These are phyloP conservation scores for Grosmannia clavigera DNA, from an alignment of 2,329 filamentous ascomycete genomes.

Conservation along the genomic window DNA sequence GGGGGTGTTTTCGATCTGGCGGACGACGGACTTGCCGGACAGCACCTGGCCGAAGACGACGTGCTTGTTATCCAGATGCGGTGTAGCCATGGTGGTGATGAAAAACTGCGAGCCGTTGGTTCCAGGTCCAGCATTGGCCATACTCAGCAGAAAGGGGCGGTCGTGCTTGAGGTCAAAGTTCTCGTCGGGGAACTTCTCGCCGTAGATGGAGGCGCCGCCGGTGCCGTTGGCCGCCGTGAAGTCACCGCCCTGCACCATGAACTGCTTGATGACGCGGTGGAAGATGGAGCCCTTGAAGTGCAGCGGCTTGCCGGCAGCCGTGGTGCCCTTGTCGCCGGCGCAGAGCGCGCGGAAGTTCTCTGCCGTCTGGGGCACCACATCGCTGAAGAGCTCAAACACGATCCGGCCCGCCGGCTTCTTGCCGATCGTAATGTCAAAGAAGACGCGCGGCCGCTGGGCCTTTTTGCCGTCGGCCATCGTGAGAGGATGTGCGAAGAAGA, in stretches of 20 bases:
- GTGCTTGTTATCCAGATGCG: slow-evolving; percentile 86
- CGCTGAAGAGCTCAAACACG: slow-evolving; percentile 67
- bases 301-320: slow-evolving; percentile 70
- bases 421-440: slow-evolving; percentile 84
- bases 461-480: slow-evolving; percentile 29
- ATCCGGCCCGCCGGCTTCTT: slow-evolving; percentile 62
- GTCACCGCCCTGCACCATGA: slow-evolving; percentile 98
- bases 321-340: slow-evolving; percentile 84
- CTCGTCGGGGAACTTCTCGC: slow-evolving; percentile 94
- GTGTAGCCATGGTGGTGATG: slow-evolving; percentile 88
- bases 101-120: slow-evolving; percentile 99
- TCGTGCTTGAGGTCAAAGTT: slow-evolving; percentile 90
- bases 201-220: slow-evolving; percentile 94
- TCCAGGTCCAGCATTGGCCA: slow-evolving; percentile 92
- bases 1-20: slow-evolving; percentile 75
- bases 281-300: slow-evolving; percentile 90
- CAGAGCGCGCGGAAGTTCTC: slow-evolving; percentile 94
- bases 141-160: slow-evolving; percentile 83
- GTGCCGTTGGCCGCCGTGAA: slow-evolving; percentile 93
- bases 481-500: not conserved
- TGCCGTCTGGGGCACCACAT: slow-evolving; percentile 82
- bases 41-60: slow-evolving; percentile 95
- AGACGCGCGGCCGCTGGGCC: slow-evolving; percentile 63
- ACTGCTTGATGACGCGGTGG: slow-evolving; percentile 95
- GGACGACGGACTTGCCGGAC: slow-evolving; percentile 80